Evolutionary conservation across 2,329 filamentous ascomycete genomes (phyloP), one percentile per base, ranked within the genome.

Genomic region (Microdochium trichocladiopsis): DNA sequence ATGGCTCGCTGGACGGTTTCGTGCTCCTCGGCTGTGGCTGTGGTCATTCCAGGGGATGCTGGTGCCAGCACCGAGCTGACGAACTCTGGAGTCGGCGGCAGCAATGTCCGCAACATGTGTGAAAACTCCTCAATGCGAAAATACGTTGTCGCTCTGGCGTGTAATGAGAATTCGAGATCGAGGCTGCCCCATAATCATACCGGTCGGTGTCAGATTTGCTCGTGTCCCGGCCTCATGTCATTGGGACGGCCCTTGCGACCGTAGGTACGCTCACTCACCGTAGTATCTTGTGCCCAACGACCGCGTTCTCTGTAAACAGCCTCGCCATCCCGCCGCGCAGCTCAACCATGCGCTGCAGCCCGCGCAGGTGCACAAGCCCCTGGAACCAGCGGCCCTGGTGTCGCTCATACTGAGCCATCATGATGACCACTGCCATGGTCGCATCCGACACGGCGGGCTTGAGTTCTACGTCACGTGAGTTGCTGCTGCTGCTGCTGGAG

Each of bases 311-410:
- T 2, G 21, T 36, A 3, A 54, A 23, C 11, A 68, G 53, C 1
- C 49, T 18, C 9, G 31, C 31, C 5, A 66, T 57, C 0, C 66
- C 66, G n/a, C 66, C 66, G 10, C 65, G 61, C 25, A 67, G 33
- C 22, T 62, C 54, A 22, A 67, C 52, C 52, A 69, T 64, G 14
- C 53, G 58, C 51, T 58, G 55, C 16, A 67, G 53, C 1, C 66
- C 66, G 16, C 62, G 50, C 22, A 69, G 55, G 50, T 69, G 66
- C 14, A 67, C 50, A 3, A 63, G 53, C 8, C 58, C 59, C 18
- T 60, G 51, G 22, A 60, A 57, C 47, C 23, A 28, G 25, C 60
- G 52, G 47, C 57, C 57, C 21, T 58, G 57, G 1, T 61, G 43
- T 8, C 60, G 58, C 23, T 63, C 59, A 41, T 60, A 60, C 25